Percentiles rank a stretch among this genome's conserved stretches.
These are phyloP conservation scores for Scortechinia acanthostroma DNA, from an alignment of 2,329 filamentous ascomycete species.

Conservation along the genomic window DNA sequence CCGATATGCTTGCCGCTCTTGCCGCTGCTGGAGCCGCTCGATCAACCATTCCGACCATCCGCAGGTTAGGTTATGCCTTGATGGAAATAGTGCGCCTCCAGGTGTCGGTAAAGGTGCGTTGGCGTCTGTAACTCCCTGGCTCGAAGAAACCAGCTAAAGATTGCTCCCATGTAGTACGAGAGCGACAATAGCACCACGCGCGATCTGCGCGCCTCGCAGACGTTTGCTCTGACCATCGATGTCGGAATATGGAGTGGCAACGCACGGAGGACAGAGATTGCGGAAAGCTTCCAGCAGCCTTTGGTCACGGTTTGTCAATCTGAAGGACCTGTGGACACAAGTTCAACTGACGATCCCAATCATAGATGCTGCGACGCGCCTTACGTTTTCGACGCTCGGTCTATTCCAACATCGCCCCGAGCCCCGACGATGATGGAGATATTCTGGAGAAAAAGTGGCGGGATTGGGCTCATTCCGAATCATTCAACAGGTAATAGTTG, in stretches of 20 bases:
- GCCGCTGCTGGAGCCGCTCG: background rate
- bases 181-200: background rate
- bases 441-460: background rate
- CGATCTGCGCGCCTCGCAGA: background rate
- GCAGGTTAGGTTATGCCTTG: background rate
- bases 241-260: conserved; percentile 1
- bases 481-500: background rate
- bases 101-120: background rate
- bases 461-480: background rate
- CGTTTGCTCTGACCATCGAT: background rate
- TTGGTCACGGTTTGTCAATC: background rate
- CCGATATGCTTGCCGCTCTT: background rate
- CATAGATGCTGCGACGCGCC: background rate
- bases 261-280: background rate
- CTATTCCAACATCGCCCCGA: background rate
- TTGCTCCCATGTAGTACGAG: conserved; percentile 1
- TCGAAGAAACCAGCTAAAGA: background rate
- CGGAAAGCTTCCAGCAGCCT: background rate
- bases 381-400: background rate
- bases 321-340: no score
- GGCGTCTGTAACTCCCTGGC: background rate
- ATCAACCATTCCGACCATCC: background rate
- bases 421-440: background rate
- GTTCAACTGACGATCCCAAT: background rate
- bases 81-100: background rate